Evolutionary conservation across 2,329 filamentous ascomycete species (phyloP).

Genomic region (Aureobasidium sp.): DNA sequence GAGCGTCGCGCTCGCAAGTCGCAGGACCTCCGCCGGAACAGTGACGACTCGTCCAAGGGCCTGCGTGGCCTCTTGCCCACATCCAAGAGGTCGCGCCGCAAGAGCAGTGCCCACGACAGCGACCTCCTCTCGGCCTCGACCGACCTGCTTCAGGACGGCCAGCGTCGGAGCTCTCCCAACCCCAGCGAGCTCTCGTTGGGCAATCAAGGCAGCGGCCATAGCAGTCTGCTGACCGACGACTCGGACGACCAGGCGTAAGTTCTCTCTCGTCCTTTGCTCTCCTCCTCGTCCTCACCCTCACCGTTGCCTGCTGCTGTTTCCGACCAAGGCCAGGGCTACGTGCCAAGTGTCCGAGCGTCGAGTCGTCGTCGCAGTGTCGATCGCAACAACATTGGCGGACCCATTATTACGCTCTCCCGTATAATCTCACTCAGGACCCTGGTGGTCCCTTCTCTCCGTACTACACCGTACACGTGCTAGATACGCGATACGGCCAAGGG

Average conservation of each 20-base stretch:
- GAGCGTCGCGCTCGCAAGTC: slow-evolving; percentile 32
- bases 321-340: background rate
- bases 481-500: slow-evolving; percentile 3
- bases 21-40: slow-evolving; percentile 34
- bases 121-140: background rate
- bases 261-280: background rate
- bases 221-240: slow-evolving; percentile 46
- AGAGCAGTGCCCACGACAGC: slow-evolving; percentile 21
- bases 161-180: slow-evolving; percentile 16
- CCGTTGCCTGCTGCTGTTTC: background rate
- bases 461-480: slow-evolving; percentile 1
- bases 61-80: slow-evolving; percentile 34
- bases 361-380: slow-evolving; percentile 13
- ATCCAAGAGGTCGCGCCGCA: slow-evolving; percentile 39
- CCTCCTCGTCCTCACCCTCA: too few relatives aligned
- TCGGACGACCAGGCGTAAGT: slow-evolving; percentile 38
- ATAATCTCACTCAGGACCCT: slow-evolving; percentile 12
- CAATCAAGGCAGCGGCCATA: slow-evolving; percentile 38
- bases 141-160: background rate
- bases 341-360: slow-evolving; percentile 12
- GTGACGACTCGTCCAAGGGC: slow-evolving; percentile 37
- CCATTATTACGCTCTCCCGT: background rate
- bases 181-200: slow-evolving; percentile 37
- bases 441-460: slow-evolving; percentile 1
- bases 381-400: slow-evolving; percentile 13